Percentiles rank a stretch among this genome's conserved stretches.
Evolutionary conservation across 2,329 filamentous ascomycete genomes (phyloP).

Genomic region (Pezicula carpinea): DNA sequence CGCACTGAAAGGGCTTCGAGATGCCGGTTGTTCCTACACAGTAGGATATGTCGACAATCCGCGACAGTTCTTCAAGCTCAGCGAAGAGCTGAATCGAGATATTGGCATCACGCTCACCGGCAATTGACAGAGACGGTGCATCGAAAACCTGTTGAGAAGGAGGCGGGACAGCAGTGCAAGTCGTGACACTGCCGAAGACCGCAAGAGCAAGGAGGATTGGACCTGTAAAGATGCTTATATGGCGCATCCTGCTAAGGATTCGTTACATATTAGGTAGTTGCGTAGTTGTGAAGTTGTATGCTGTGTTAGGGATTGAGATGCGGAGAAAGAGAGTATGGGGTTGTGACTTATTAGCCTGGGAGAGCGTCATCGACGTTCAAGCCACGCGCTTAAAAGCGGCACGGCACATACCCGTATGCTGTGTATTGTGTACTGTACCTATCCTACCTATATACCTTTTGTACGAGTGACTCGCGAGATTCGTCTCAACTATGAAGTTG

Average conservation of each 20-base stretch:
- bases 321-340: not conserved
- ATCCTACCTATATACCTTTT: no score
- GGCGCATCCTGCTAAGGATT: slow-evolving; percentile 19
- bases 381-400: not conserved
- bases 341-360: not conserved
- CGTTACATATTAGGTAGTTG: slow-evolving; percentile 17
- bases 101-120: slow-evolving; percentile 10
- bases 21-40: slow-evolving; percentile 86
- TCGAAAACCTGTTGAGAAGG: slow-evolving; percentile 23
- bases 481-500: no score
- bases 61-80: slow-evolving; percentile 81
- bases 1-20: slow-evolving; percentile 75
- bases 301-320: not conserved
- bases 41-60: slow-evolving; percentile 90
- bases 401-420: not conserved
- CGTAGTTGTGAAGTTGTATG: not conserved
- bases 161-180: slow-evolving; percentile 4
- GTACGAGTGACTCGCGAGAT: no score
- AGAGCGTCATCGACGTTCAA: not conserved
- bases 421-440: no score
- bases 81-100: slow-evolving; percentile 66
- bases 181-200: not conserved
- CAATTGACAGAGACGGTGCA: not conserved
- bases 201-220: slow-evolving; percentile 2
- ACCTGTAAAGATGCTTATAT: slow-evolving; percentile 12